phyloP scores from a whole-genome alignment of 176 grass and related monocot species.

The Triticum timopheevii region DNA sequence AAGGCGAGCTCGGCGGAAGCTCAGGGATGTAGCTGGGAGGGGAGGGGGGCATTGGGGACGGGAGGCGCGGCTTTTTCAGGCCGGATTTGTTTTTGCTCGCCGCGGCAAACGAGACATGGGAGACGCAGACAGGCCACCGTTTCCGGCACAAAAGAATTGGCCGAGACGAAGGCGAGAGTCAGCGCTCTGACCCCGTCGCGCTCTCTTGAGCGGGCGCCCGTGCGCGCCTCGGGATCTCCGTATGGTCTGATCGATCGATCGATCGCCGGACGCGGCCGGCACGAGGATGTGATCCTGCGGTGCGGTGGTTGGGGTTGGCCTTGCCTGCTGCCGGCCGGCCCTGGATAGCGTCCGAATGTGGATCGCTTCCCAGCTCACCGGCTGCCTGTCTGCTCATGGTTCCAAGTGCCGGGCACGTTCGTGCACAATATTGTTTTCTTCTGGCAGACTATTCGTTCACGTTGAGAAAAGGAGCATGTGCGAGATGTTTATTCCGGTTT shows the following conservation, averaged over 20 bases:
- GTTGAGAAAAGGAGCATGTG: background rate
- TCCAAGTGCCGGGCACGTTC: slow-evolving; percentile 27
- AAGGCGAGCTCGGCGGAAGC: background rate
- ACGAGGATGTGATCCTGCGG: background rate
- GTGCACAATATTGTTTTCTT: background rate
- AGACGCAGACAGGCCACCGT: slow-evolving; percentile 2
- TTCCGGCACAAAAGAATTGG: background rate
- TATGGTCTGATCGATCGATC: background rate
- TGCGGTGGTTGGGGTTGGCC: slow-evolving; percentile 9
- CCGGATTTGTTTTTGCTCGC: background rate
- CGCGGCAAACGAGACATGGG: slow-evolving; percentile 26
- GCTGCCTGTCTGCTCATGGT: background rate
- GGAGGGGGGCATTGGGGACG: background rate
- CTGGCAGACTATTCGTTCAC: background rate
- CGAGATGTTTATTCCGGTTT: background rate
- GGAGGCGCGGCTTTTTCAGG: background rate
- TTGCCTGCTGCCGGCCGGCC: background rate
- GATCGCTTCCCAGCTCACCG: background rate
- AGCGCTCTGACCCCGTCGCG: slow-evolving; percentile 31
- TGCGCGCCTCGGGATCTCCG: background rate
- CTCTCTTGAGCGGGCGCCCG: background rate
- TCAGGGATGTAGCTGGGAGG: background rate
- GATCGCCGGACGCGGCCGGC: slow-evolving; percentile 37
- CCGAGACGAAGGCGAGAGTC: slow-evolving; percentile 30
- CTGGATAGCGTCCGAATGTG: background rate